A percentile compares a stretch with the other conserved stretches of the same genome.
Conservation (phyloP, 2,329 filamentous ascomycete genomes). For the Penicillium sp. region DNA sequence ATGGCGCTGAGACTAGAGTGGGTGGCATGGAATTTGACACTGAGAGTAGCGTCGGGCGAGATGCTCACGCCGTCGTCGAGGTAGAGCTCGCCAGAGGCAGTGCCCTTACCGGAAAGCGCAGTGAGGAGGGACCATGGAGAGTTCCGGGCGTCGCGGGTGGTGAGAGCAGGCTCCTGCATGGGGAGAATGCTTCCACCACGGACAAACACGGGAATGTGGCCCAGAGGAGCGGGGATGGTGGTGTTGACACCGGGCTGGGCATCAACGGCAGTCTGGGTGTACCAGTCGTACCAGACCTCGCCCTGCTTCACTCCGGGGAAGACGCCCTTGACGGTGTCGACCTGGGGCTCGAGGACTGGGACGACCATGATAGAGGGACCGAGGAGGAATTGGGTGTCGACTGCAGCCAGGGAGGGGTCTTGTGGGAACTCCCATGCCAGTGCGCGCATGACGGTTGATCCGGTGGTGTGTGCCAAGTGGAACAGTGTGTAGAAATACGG, state of each 20-base stretch:
- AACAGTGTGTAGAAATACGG: constrained; percentile 75
- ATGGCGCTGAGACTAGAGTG: constrained; percentile 46
- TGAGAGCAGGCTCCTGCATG: constrained; percentile 63
- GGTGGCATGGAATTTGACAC: constrained; percentile 42
- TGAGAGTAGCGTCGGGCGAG: constrained; percentile 51
- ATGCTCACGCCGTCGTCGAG: constrained; percentile 71
- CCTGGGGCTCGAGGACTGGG: constrained; percentile 60
- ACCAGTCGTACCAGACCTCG: constrained; percentile 74
- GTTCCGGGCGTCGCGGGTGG: constrained; percentile 58
- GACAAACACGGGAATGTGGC: constrained; percentile 67
- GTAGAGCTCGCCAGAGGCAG: constrained; percentile 61
- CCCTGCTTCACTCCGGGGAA: constrained; percentile 62
- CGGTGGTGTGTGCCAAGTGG: constrained; percentile 60
- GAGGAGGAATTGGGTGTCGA: constrained; percentile 68
- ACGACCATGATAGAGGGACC: constrained; percentile 62
- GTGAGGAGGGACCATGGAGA: constrained; percentile 65
- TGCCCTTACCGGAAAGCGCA: constrained; percentile 53
- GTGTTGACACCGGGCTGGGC: constrained; percentile 53
- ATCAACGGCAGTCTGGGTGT: constrained; percentile 57
- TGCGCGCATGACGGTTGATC: constrained; percentile 67
- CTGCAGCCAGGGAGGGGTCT: constrained; percentile 62
- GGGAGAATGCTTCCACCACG: constrained; percentile 65
- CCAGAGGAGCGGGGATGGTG: constrained; percentile 58
- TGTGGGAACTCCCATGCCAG: constrained; percentile 70
- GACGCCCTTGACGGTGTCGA: constrained; percentile 60